These are phyloP conservation scores for Lactarius sanguifluus DNA, from an alignment of 768 basidiomycete genomes.

Conservation along the genomic window DNA sequence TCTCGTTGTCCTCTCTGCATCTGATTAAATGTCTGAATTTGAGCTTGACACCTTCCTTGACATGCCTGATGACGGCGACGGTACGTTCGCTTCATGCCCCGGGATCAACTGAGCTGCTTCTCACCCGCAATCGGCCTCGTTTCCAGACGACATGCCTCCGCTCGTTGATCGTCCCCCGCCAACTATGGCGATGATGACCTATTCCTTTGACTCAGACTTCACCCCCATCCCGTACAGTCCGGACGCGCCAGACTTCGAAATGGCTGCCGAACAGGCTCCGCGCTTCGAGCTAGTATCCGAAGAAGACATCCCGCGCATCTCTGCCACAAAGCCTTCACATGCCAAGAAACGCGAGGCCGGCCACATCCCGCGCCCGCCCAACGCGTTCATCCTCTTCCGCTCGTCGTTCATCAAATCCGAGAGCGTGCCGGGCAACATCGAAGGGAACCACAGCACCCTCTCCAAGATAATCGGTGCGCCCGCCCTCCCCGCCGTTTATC, in stretches of 20 bases:
- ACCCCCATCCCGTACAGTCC: conserved; percentile 50
- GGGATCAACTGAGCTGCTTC: neutral
- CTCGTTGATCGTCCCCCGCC: conserved; percentile 53
- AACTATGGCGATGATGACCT: conserved; percentile 49
- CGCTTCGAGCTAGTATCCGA: conserved; percentile 35
- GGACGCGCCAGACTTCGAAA: conserved; percentile 8
- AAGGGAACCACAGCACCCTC: conserved; percentile 75
- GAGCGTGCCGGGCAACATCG: conserved; percentile 72
- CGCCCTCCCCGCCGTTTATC: neutral
- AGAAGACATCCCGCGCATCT: conserved; percentile 29
- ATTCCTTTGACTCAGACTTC: conserved; percentile 65
- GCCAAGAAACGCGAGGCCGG: conserved; percentile 65
- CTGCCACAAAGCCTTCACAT: conserved; percentile 44
- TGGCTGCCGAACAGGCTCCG: conserved; percentile 39
- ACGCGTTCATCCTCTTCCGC: conserved; percentile 84
- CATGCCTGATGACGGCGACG: conserved; percentile 25
- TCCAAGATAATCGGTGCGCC: conserved; percentile 77
- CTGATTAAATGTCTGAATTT: conserved; percentile 18
- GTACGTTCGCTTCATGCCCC: conserved; percentile 6
- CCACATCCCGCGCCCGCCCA: conserved; percentile 81
- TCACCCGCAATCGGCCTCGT: neutral
- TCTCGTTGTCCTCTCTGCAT: neutral
- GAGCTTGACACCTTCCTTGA: conserved; percentile 12
- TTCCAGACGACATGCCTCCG: conserved; percentile 40
- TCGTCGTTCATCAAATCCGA: conserved; percentile 74